Percentiles rank a stretch among this genome's conserved stretches.
Evolutionary conservation across 2,329 filamentous ascomycete species (phyloP).

Genomic region (Colletotrichum tofieldiae): DNA sequence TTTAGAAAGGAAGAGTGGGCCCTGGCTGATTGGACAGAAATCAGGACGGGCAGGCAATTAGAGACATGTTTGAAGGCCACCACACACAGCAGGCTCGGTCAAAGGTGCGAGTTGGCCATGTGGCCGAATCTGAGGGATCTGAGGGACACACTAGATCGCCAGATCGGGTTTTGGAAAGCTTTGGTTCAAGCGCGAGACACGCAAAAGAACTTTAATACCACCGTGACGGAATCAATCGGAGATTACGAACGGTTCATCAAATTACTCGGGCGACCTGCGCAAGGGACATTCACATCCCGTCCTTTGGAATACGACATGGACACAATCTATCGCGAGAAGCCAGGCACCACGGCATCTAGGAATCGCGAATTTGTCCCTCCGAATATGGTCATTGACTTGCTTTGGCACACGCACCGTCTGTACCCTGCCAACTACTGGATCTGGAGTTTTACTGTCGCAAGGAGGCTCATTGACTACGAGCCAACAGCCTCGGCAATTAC

Average conservation of each 20-base stretch:
- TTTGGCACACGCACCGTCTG: constrained; percentile 42
- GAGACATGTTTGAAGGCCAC: constrained; percentile 14
- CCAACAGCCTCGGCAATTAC: not conserved
- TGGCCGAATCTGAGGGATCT: constrained; percentile 38
- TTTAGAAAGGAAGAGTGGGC: constrained; percentile 6
- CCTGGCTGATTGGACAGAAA: constrained; percentile 31
- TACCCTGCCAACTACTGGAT: constrained; percentile 41
- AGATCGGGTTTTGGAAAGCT: constrained; percentile 41
- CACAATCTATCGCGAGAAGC: not conserved
- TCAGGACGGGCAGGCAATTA: constrained; percentile 19
- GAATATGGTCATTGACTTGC: constrained; percentile 31
- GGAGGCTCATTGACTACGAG: constrained; percentile 35
- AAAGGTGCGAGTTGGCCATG: constrained; percentile 36
- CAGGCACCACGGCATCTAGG: not conserved
- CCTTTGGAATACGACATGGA: constrained; percentile 26
- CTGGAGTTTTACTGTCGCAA: constrained; percentile 26
- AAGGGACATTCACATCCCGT: not conserved
- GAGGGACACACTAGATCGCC: constrained; percentile 20
- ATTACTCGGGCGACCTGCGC: constrained; percentile 11
- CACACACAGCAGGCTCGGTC: constrained; percentile 6
- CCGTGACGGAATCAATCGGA: not conserved
- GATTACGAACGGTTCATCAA: constrained; percentile 40
- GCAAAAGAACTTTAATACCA: constrained; percentile 10
- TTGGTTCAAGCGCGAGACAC: constrained; percentile 4
- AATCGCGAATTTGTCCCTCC: constrained; percentile 28